Conservation (phyloP, 1,284 basidiomycete genomes). For the Entoloma clypeatum region DNA sequence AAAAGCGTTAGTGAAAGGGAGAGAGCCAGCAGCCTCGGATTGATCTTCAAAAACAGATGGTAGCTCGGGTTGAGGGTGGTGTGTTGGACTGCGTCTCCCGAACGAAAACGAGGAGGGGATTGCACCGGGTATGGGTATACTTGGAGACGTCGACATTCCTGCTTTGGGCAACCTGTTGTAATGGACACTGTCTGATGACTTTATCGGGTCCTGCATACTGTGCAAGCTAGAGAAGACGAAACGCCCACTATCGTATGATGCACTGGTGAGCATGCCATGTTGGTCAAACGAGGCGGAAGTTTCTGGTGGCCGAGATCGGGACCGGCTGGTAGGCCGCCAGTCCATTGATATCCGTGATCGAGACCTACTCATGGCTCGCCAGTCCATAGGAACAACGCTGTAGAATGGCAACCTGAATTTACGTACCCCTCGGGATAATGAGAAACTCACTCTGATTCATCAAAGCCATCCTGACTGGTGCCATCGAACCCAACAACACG, state of each 20-base stretch:
- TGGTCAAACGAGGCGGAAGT: conserved; percentile 46
- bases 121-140: conserved; percentile 45
- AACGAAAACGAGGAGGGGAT: conserved; percentile 43
- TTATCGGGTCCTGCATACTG: conserved; percentile 28
- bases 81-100: conserved; percentile 48
- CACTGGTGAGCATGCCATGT: conserved; percentile 28
- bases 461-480: conserved; percentile 60
- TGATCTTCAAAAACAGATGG: conserved; percentile 58
- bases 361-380: conserved; percentile 89
- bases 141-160: conserved; percentile 33
- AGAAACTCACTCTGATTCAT: conserved; percentile 75
- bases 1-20: conserved; percentile 37
- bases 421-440: conserved; percentile 17
- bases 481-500: conserved; percentile 78
- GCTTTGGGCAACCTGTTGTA: conserved; percentile 24
- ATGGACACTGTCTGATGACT: conserved; percentile 23
- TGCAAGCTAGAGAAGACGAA: conserved; percentile 42
- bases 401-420: conserved; percentile 19
- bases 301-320: conserved; percentile 64
- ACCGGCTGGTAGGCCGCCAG: conserved; percentile 73
- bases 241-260: conserved; percentile 38
- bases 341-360: conserved; percentile 89
- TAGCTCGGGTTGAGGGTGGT: conserved; percentile 36
- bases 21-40: conserved; percentile 27
- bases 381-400: conserved; percentile 79